Base-by-base conservation (phyloP, 2,329 filamentous ascomycete genomes). In the Macrophomina pseudophaseolina region DNA sequence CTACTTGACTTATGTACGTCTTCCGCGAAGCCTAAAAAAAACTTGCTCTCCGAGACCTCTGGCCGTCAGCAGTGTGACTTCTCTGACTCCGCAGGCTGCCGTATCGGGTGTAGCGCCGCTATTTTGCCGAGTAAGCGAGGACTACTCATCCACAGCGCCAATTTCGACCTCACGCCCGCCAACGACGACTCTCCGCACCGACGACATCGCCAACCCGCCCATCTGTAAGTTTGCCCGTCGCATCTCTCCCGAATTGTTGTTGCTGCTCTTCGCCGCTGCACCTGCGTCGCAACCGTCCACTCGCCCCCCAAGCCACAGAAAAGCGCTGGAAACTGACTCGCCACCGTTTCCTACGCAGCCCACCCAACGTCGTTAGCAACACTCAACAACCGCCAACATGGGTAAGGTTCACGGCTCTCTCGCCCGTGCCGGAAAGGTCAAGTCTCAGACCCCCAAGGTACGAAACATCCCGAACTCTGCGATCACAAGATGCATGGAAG, bases 381-480 rank as follows among this genome's bases (percentile, higher is more conserved):
- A 72, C 68, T 71, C 71, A 74, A 71, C 74, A 81, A 77, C 78
- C 81, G 81, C 85, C 84, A 91, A 82, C 83, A 94, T 94, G 91
- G 91, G 91, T 86, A 94, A 94, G 87, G 91, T 94, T 84, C 92
- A 94, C 90, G 92, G 92, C 83, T 95, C 92, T 81, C 91, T 95
- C 84, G 92, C 92, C 83, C 92, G 92, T 93, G 92, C 92, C 86
- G 93, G 93, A 87, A 97, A 97, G 89, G 93, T 97, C 90, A 96
- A 97, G 91, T 94, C 92, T 85, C 92, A 94, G 85, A 94, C 91
- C 76, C 91, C 91, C 80, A 94, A 94, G 89, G 91, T 93, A 87
- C 83, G 87, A 83, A 72, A 66, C 0, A 28, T 30, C 60, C 63
- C 42, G 56, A 51, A 38, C 18, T 5, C 60, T 35, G 16, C 40